These are phyloP conservation scores for Santalum album DNA, from an alignment of 164 flowering plant genomes.

Conservation along the genomic window DNA sequence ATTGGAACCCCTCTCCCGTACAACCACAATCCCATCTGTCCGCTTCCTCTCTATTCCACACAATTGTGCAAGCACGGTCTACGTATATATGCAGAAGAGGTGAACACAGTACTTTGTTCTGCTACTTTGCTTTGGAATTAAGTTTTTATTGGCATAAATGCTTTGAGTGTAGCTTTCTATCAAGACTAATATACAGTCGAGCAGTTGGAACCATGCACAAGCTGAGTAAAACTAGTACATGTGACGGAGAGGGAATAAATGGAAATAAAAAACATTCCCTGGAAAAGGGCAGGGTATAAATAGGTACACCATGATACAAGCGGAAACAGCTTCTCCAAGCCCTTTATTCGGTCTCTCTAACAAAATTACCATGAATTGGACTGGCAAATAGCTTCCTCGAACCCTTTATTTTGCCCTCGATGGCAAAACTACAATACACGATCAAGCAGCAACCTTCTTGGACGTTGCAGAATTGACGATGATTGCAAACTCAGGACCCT, in stretches of 20 bases:
- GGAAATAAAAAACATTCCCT: too few relatives aligned
- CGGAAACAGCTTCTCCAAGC: not conserved
- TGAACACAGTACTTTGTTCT: not conserved
- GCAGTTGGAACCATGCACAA: too few relatives aligned
- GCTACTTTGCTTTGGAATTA: not conserved
- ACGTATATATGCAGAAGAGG: not conserved
- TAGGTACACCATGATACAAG: not conserved
- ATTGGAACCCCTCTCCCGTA: constrained; percentile 44
- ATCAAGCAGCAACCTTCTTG: constrained; percentile 86
- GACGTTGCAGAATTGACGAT: constrained; percentile 85
- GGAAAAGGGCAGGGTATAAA: too few relatives aligned
- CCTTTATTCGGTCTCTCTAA: not conserved
- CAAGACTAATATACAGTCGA: too few relatives aligned
- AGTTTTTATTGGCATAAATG: constrained; percentile 16
- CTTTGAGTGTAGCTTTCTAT: constrained; percentile 8
- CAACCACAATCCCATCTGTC: constrained; percentile 38
- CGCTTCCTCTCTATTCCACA: not conserved
- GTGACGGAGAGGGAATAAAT: too few relatives aligned
- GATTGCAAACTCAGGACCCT: constrained; percentile 93
- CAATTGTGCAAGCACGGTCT: not conserved
- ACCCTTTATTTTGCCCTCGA: constrained; percentile 11
- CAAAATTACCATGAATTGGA: too few relatives aligned
- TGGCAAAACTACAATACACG: not conserved
- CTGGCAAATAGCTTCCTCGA: constrained; percentile 1
- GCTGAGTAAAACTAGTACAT: too few relatives aligned